These are phyloP conservation scores for Calendula officinalis DNA, from an alignment of 129 eudicot species.

Conservation along the genomic window DNA sequence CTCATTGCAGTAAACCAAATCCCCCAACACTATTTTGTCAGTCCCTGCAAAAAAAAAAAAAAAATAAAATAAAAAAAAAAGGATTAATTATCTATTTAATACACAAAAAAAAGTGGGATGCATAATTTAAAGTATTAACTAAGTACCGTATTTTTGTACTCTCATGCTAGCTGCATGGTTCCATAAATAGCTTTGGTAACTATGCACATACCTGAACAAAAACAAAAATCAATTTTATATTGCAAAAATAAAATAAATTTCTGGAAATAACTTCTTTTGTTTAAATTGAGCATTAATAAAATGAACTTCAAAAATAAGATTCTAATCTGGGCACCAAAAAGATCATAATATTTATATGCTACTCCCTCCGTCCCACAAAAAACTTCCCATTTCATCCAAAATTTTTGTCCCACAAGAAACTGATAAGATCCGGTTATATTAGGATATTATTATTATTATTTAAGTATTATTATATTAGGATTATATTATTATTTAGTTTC, in stretches of 20 bases:
- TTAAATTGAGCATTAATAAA: background rate
- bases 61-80: no score
- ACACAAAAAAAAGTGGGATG: constrained; percentile 3
- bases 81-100: background rate
- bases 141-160: constrained; percentile 72
- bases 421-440: no score
- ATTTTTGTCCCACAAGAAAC: no score
- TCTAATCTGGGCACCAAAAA: no score
- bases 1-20: constrained; percentile 72
- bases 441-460: no score
- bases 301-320: background rate
- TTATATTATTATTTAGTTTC: no score
- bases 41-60: constrained; percentile 46
- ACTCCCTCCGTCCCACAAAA: no score
- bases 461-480: no score
- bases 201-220: constrained; percentile 75
- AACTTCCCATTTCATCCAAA: no score
- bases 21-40: constrained; percentile 73
- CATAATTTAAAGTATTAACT: background rate
- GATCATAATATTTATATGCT: no score
- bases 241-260: background rate
- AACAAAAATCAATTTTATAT: background rate
- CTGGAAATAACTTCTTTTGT: no score
- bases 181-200: constrained; percentile 92
- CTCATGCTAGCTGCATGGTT: constrained; percentile 88